Base-by-base conservation (phyloP, 2,329 filamentous ascomycete genomes). In the Cladosporium colombiae region DNA sequence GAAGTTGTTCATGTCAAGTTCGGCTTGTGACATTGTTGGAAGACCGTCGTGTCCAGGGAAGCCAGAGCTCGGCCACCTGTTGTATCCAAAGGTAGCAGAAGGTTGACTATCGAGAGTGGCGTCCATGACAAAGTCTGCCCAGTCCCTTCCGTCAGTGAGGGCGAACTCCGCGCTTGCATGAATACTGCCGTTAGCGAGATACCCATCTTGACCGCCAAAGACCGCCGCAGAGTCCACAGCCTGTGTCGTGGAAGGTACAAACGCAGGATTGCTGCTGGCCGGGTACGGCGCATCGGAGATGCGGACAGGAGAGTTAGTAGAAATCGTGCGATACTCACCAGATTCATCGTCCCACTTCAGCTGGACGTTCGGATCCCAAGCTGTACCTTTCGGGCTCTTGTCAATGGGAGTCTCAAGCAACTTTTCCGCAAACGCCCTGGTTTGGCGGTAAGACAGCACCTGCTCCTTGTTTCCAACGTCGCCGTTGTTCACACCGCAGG, bases 401-500 rank as follows among this genome's bases (percentile, higher is more conserved):
- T 40, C 3, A 4, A 25, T 14, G 14, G 13, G 3, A 16, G 23
- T 29, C n/a, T 62, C 33, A 8, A 6, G 21, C 46, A 53, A n/a
- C 46, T 44, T 10, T 1, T 7, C n/a, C 14, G 5, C 14, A 8
- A 62, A 8, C 6, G 49, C 46, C 13, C 5, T 13, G 2, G n/a
- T 50, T n/a, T 62, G 60, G 31, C 60, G 60, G 33, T 62, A 29
- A 7, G 21, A 7, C 5, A 62, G 29, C 8, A 23, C 16, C n/a
- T 18, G 21, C 31, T 53, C 60, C 18, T 40, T 46, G 16, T 18
- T 1, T 3, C 11, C 13, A 2, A 16, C 2, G 18, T 63, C 16
- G 33, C 60, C 60, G 23, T 46, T 44, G 60, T 63, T 63, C 29
- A 14, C 21, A 40, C 62, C 62, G 21, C 62, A 65, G 25, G 27